Evolutionary conservation across 371 early-diverging fungal genomes (phyloP).

Genomic region (Vairimorpha necatrix): DNA sequence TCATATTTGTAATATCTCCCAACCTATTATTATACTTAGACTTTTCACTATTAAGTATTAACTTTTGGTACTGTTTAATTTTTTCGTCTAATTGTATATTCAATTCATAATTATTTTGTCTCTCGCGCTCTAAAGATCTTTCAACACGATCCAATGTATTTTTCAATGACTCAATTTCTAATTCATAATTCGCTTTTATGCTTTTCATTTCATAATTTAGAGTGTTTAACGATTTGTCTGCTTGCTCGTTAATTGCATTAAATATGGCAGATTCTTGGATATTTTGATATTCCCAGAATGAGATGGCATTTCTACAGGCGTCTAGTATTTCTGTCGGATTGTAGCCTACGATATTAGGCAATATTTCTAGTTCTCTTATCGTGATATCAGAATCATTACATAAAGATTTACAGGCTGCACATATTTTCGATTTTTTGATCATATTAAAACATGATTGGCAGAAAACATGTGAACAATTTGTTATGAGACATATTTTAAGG

Average conservation of each 20-base stretch:
- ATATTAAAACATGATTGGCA: not conserved
- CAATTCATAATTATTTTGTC: constrained; percentile 12
- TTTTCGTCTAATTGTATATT: constrained; percentile 5
- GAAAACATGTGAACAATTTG: constrained; percentile 7
- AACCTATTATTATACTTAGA: not conserved
- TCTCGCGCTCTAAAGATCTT: not conserved
- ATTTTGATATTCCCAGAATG: constrained; percentile 4
- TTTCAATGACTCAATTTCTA: constrained; percentile 4
- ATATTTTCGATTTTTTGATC: not conserved
- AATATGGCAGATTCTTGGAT: not conserved
- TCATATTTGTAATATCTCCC: not conserved
- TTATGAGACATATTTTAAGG: not conserved
- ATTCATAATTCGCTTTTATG: constrained; percentile 3
- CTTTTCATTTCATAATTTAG: not conserved
- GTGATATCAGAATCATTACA: not conserved
- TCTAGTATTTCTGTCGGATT: not conserved
- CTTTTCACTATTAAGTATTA: not conserved
- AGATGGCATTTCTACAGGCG: not conserved
- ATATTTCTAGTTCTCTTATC: not conserved
- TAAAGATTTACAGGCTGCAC: not conserved
- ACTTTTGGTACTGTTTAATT: constrained; percentile 4
- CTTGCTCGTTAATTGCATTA: not conserved
- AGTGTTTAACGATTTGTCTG: not conserved
- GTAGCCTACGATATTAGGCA: not conserved
- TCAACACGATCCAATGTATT: not conserved